Evolutionary conservation across 495 filamentous ascomycete genomes (phyloP), one percentile per base, ranked within the genome.

Genomic region (Articulospora tetracladia): DNA sequence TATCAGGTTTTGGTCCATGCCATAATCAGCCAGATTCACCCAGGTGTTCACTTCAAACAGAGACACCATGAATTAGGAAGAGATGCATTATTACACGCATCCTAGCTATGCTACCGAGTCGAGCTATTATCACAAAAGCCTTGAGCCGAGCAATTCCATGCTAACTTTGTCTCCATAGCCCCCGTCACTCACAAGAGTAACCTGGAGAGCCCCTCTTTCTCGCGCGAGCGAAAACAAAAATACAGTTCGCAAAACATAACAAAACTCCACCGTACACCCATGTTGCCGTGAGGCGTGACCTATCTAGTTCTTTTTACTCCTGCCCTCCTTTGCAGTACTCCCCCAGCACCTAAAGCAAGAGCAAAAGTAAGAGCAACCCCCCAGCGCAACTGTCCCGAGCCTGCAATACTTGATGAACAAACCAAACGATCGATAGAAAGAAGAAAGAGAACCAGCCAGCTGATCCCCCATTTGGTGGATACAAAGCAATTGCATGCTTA

Each of bases 221-320:
- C 3, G 39, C 39, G 10, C 6, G 12, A 8, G 47, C 47, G 23
- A 50, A 50, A 27, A 27, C 47, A 50, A 50, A 25, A 27, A 24
- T 13, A 27, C 20, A 47, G 6, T 47, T 47, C 17, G 20, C 15
- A 47, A 47, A 7, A 28, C 48, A 50, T 22, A 12, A 61, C 27
- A 53, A 46, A 57, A 62, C 58, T 58, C 63, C 63, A 28, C 28
- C 24, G 50, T 62, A 66, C 63, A 60, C 63, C 63, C 36, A 51
- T 58, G 41, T 61, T 66, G 63, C 63, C 63, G 63, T 55, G 63
- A 66, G 63, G 63, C 63, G 34, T 64, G 58, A 56, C 59, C 63
- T 59, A 55, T 66, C 58, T 66, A 66, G 51, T 55, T 66, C 59
- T 66, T 66, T 65, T 59, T 34, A 62, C 59, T 62, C 59, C 58